Base-by-base conservation (phyloP, 768 basidiomycete species). In the Lentinula detonsa region DNA sequence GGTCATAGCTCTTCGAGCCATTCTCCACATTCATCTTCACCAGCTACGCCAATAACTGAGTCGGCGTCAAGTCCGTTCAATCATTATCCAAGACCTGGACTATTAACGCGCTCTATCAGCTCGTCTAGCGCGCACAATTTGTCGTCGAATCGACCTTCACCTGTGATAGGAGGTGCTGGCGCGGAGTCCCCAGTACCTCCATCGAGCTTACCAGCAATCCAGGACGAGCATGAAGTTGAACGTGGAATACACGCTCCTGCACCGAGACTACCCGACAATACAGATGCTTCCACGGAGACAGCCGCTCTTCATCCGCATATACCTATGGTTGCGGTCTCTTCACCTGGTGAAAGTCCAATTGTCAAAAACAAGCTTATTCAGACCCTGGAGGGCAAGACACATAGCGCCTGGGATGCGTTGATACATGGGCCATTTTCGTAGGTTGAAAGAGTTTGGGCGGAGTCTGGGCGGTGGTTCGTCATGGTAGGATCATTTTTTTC, bases 391-490 rank as follows among this genome's bases (percentile, higher is more conserved):
- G 56, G 56, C 4, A 57, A 57, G 56, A 55, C 53, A 35, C 18
- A 31, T 5, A 57, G 56, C 45, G 56, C 56, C 28, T 57, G 56
- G 56, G 56, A 57, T 31, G 56, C 56, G 31, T 34, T 57, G 40
- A 57, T 57, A 31, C 56, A 57, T n/a, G 56, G 56, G 11, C 45
- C 56, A 15, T 57, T 57, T 46, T 57, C 56, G 56, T 57, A 48
- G 37, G 37, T 39, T 13, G 5, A 2, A 8, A 13, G 37, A 39
- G 7, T 8, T 39, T 39, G 37, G 7, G 37, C 23, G 23, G 23
- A 23, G 23, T 23, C 2, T 23, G 23, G 7, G 37, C 13, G 3
- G 37, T 39, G 37, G 37, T 3, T 39, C 37, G 37, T 39, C 13
- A 8, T 39, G 37, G 37, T 7, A 37, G 23, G 23, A 23, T 23